These are phyloP conservation scores for Penicillium paneum DNA, from an alignment of 2,329 filamentous ascomycete species.

Conservation along the genomic window DNA sequence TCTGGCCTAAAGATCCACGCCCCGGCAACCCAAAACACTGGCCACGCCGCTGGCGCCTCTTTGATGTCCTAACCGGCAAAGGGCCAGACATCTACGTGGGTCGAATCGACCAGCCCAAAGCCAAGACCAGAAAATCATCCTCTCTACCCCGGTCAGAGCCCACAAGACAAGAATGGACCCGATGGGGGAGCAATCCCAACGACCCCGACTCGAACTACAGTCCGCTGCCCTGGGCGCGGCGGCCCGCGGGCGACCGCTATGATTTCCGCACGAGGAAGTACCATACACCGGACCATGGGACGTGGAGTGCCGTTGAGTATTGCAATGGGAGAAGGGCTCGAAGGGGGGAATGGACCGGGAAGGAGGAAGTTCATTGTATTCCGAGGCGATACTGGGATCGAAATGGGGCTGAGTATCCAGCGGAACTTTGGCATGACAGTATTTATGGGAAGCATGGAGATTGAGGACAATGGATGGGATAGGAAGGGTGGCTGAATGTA, in stretches of 20 bases:
- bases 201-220: conserved; percentile 5
- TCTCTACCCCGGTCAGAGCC: not conserved
- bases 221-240: conserved; percentile 21
- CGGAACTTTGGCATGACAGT: conserved; percentile 23
- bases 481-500: not conserved
- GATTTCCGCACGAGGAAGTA: conserved; percentile 36
- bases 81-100: conserved; percentile 46
- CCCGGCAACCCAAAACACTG: conserved; percentile 33
- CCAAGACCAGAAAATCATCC: not conserved
- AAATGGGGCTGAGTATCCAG: conserved; percentile 20
- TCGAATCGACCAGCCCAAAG: conserved; percentile 13
- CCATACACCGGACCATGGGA: conserved; percentile 24
- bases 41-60: conserved; percentile 31
- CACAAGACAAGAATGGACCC: conserved; percentile 11
- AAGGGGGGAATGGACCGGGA: conserved; percentile 3
- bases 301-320: conserved; percentile 33
- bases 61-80: conserved; percentile 38
- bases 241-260: conserved; percentile 25
- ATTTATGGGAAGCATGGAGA: conserved; percentile 21
- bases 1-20: conserved; percentile 41
- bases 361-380: conserved; percentile 20
- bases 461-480: not conserved
- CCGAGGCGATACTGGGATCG: conserved; percentile 28
- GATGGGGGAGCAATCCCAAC: conserved; percentile 9
- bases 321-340: conserved; percentile 16